A percentile compares a stretch with the other conserved stretches of the same genome.
These are phyloP conservation scores for Sugiyamaella sp. DNA, from an alignment of 1,139 yeast genomes.

Conservation along the genomic window DNA sequence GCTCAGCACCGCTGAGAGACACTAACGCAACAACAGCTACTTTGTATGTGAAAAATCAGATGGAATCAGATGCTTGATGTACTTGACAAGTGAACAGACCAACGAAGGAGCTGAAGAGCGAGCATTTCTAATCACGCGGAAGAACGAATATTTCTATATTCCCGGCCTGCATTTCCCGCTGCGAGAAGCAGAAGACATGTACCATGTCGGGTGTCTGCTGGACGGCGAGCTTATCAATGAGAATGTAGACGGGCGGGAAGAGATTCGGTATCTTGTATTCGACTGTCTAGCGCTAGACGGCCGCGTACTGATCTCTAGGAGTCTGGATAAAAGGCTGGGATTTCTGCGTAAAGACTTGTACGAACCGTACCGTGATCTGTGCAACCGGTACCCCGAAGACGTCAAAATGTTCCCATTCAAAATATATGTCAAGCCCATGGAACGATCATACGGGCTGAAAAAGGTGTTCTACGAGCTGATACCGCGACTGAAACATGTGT, in stretches of 20 bases:
- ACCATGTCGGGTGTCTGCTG: constrained; percentile 82
- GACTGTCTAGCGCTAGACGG: constrained; percentile 90
- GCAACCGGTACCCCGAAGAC: constrained; percentile 69
- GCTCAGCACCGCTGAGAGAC: background rate
- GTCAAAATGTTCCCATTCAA: constrained; percentile 82
- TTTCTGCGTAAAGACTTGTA: constrained; percentile 81
- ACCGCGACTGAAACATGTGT: constrained; percentile 77
- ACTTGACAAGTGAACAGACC: constrained; percentile 63
- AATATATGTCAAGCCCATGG: constrained; percentile 84
- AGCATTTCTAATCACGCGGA: constrained; percentile 78
- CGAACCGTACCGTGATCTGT: constrained; percentile 76
- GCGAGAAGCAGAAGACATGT: constrained; percentile 56
- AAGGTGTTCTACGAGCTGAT: constrained; percentile 70
- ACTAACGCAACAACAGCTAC: constrained; percentile 45
- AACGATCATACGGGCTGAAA: constrained; percentile 74
- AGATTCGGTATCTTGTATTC: constrained; percentile 79
- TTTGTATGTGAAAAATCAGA: constrained; percentile 96
- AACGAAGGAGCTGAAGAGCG: constrained; percentile 53
- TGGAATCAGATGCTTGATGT: constrained; percentile 83
- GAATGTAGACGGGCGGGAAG: constrained; percentile 55
- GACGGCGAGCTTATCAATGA: constrained; percentile 81
- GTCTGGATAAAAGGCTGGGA: constrained; percentile 80
- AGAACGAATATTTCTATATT: constrained; percentile 79
- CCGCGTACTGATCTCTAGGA: constrained; percentile 64
- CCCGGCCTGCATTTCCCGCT: constrained; percentile 85